Conservation (phyloP, 2,329 filamentous ascomycete species). For the Lachnum nothofagi region DNA sequence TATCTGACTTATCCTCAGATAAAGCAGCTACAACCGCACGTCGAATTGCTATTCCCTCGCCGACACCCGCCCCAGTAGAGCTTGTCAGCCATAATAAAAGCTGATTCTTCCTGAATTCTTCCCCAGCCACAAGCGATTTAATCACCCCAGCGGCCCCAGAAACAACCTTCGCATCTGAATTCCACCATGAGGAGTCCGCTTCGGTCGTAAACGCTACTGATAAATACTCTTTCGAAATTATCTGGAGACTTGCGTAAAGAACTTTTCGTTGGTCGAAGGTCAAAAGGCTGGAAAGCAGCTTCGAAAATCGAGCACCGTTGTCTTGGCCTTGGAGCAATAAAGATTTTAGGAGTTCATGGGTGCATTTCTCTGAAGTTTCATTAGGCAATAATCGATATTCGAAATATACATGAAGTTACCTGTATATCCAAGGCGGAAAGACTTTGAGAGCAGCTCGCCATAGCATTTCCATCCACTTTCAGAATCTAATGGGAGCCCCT, state of each 20-base stretch:
- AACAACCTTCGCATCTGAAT: constrained; percentile 36
- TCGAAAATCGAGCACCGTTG: constrained; percentile 19
- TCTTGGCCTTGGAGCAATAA: constrained; percentile 22
- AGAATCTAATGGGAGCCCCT: constrained; percentile 13
- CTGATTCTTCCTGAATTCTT: constrained; percentile 46
- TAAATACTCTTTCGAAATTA: constrained; percentile 26
- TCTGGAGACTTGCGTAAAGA: constrained; percentile 24
- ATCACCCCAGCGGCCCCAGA: constrained; percentile 57
- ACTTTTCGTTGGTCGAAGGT: constrained; percentile 30
- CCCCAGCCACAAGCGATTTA: constrained; percentile 42
- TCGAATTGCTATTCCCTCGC: constrained; percentile 59
- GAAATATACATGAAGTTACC: constrained; percentile 18
- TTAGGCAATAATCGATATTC: constrained; percentile 7
- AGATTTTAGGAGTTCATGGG: constrained; percentile 23
- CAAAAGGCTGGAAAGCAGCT: constrained; percentile 24
- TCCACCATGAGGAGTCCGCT: constrained; percentile 31
- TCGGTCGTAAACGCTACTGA: constrained; percentile 21
- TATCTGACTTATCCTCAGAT: constrained; percentile 44
- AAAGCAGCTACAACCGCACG: constrained; percentile 60
- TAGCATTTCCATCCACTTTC: constrained; percentile 26
- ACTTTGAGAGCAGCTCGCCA: constrained; percentile 28
- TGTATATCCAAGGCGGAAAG: constrained; percentile 30
- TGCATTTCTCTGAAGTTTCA: constrained; percentile 21
- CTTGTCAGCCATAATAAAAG: constrained; percentile 61
- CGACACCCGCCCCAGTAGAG: constrained; percentile 59